Evolutionary conservation across 306 rosid genomes (phyloP).

Genomic region (Dalbergia cochinchinensis): DNA sequence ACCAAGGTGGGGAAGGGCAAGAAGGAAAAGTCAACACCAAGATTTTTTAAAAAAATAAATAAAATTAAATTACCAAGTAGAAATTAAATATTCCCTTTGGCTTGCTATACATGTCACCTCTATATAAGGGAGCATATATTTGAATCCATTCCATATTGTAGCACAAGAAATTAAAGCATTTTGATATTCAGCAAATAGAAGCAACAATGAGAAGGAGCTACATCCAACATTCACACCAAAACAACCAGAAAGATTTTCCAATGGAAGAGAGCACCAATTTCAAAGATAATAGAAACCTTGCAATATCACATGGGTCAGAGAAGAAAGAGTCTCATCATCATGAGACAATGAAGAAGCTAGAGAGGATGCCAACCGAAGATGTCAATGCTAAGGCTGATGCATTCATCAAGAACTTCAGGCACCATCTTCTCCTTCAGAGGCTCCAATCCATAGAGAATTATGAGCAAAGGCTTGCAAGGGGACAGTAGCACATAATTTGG

Average conservation of each 20-base stretch:
- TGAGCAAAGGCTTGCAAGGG: conserved; percentile 62
- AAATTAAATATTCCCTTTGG: conserved; percentile 12
- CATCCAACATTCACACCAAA: conserved; percentile 29
- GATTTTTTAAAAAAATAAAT: background rate
- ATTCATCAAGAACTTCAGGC: conserved; percentile 87
- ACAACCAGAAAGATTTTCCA: conserved; percentile 19
- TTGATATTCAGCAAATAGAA: background rate
- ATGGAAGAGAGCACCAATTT: conserved; percentile 21
- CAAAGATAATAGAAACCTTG: conserved; percentile 43
- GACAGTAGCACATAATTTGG: background rate
- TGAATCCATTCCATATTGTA: conserved; percentile 5
- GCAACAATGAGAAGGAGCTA: conserved; percentile 50
- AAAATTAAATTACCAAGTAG: background rate
- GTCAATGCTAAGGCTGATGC: conserved; percentile 82
- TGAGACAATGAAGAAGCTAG: conserved; percentile 54
- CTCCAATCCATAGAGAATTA: conserved; percentile 84
- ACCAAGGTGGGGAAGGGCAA: background rate
- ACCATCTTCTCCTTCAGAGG: conserved; percentile 80
- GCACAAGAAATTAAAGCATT: conserved; percentile 22
- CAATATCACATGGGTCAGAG: conserved; percentile 19
- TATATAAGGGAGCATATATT: conserved; percentile 46
- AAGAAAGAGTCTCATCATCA: conserved; percentile 43
- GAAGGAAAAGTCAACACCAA: background rate
- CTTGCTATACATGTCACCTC: conserved; percentile 27
- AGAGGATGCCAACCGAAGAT: conserved; percentile 68